phyloP scores from a whole-genome alignment of 257 asterid genomes.

The Solanum chmielewskii region DNA sequence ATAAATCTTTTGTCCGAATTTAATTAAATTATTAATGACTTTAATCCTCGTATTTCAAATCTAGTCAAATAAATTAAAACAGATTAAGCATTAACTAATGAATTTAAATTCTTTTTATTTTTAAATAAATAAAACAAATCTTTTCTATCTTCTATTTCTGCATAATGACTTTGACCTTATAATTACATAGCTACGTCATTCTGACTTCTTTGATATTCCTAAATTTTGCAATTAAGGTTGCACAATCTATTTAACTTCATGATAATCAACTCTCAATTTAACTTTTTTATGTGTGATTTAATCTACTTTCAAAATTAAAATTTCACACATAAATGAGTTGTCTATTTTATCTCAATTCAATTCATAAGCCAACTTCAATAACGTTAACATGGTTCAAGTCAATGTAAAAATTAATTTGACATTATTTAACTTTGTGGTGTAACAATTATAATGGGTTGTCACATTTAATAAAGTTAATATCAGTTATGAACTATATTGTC shows the following conservation, averaged over 20 bases:
- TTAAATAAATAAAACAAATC: background rate
- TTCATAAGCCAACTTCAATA: background rate
- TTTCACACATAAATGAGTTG: background rate
- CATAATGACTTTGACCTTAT: background rate
- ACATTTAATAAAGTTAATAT: background rate
- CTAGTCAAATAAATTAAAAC: background rate
- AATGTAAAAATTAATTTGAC: background rate
- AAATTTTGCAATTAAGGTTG: background rate
- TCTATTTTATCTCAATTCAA: background rate
- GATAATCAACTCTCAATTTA: background rate
- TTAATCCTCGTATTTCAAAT: background rate
- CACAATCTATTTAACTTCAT: background rate
- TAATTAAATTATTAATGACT: background rate
- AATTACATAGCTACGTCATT: background rate
- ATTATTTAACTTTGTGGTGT: background rate
- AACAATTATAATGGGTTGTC: background rate
- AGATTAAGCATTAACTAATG: background rate
- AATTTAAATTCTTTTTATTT: background rate
- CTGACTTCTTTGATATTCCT: background rate
- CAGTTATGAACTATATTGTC: background rate
- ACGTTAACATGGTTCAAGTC: background rate
- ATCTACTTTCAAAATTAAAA: background rate
- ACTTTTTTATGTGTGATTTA: background rate
- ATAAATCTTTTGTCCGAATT: background rate
- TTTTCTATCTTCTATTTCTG: background rate